These are phyloP conservation scores for Candida coleopterorum DNA, from an alignment of 805 yeast genomes.

Conservation along the genomic window DNA sequence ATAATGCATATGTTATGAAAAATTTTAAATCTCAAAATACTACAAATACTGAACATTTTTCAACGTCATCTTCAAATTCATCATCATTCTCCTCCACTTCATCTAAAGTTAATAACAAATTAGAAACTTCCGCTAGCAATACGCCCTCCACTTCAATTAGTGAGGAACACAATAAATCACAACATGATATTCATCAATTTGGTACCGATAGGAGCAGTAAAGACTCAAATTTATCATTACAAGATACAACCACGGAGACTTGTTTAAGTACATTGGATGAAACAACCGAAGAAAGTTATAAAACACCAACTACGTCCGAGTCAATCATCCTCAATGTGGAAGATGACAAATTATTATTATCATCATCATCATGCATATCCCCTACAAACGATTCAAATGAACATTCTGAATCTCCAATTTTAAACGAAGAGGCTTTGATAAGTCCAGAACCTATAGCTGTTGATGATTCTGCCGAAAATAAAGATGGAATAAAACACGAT, in stretches of 20 bases:
- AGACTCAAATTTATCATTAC: slow-evolving; percentile 3
- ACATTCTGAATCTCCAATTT: neutral
- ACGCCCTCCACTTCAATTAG: slow-evolving; percentile 8
- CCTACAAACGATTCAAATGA: neutral
- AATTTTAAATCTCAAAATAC: slow-evolving; percentile 7
- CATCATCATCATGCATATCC: no score
- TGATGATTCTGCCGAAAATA: no score
- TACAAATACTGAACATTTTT: slow-evolving; percentile 2
- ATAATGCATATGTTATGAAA: slow-evolving; percentile 1
- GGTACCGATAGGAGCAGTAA: neutral
- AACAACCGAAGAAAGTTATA: slow-evolving; percentile 6
- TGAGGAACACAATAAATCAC: slow-evolving; percentile 3
- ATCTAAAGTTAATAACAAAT: slow-evolving; percentile 1
- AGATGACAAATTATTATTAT: neutral
- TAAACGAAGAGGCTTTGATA: no score
- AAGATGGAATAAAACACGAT: no score
- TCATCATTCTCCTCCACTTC: slow-evolving; percentile 5
- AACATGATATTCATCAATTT: neutral
- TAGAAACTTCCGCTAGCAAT: slow-evolving; percentile 2
- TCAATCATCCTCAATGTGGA: neutral
- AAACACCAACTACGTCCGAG: neutral
- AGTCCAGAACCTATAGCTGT: no score
- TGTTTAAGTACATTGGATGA: slow-evolving; percentile 6
- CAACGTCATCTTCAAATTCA: neutral
- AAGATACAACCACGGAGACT: slow-evolving; percentile 5